These are phyloP conservation scores for Colletotrichum incanum DNA, from an alignment of 2,329 filamentous ascomycete genomes.

Conservation along the genomic window DNA sequence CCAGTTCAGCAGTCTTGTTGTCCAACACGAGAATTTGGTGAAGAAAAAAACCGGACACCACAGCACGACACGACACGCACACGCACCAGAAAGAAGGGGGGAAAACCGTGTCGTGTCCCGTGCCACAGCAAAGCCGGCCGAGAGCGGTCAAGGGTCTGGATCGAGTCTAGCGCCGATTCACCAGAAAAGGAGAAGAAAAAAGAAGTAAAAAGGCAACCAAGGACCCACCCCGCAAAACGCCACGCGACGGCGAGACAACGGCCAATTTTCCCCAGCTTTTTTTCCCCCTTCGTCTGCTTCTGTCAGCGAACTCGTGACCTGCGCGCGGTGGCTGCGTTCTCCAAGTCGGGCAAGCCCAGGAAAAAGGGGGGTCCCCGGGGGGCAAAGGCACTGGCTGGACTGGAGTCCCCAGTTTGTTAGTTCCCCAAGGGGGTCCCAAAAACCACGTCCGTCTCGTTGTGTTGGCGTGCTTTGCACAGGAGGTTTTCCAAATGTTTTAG, in stretches of 20 bases:
- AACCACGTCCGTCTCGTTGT: slow-evolving; percentile 10
- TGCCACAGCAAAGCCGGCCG: slow-evolving; percentile 2
- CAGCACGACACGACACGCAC: not conserved
- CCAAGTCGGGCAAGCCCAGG: not conserved
- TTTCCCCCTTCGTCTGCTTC: not conserved
- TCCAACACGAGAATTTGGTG: not conserved
- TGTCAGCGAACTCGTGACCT: slow-evolving; percentile 22
- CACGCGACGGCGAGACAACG: slow-evolving; percentile 46
- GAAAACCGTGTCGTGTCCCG: not conserved
- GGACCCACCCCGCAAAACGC: slow-evolving; percentile 43
- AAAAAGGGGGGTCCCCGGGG: slow-evolving; percentile 33
- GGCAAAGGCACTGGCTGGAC: slow-evolving; percentile 6
- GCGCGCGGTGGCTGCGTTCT: slow-evolving; percentile 10
- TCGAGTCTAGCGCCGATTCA: slow-evolving; percentile 41
- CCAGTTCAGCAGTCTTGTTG: not conserved
- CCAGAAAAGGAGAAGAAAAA: not conserved
- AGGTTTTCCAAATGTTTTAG: slow-evolving; percentile 37
- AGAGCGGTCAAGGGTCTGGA: slow-evolving; percentile 39
- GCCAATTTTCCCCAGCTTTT: slow-evolving; percentile 41
- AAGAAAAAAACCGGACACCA: not conserved
- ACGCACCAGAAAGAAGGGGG: not conserved
- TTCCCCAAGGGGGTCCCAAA: slow-evolving; percentile 12
- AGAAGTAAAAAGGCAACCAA: not conserved
- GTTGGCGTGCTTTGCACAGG: not conserved
- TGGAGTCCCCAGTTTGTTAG: slow-evolving; percentile 29